Evolutionary conservation across 2,329 filamentous ascomycete genomes (phyloP), one percentile per base, ranked within the genome.

Genomic region (Botrytis fabae): DNA sequence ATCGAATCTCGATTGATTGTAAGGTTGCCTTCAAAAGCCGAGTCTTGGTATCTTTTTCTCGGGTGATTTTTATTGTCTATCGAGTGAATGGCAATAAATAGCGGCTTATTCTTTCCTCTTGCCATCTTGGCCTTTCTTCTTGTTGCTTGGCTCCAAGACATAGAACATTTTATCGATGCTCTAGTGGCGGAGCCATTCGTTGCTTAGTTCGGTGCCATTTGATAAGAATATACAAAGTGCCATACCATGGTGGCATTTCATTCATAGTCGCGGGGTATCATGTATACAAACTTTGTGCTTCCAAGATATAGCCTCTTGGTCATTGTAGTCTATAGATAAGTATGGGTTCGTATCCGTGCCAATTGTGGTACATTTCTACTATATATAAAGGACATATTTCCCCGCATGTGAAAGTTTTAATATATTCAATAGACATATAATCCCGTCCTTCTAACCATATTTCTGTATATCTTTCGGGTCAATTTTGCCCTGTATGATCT

Each of bases 111-210:
- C 40, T 40, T 46, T 18, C 14, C 38, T 44, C 42, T 61, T 18
- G 25, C 57, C 14, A 28, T 46, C 68, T 70, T 70, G 68, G 68
- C 51, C n/a, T 20, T 61, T 44, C n/a, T 32, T 22, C 8, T 61
- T 70, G 38, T 40, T 70, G n/a, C 54, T 61, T 42, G 66, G 48
- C 66, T n/a, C 66, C 51, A 69, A 68, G 64, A 68, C 25, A 48
- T 38, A 40, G 65, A 68, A 42, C 48, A 57, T 68, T 68, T 35
- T 25, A 6, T 38, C 35, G n/a, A 42, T 20, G 16, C 65, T 42
- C 48, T 68, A 57, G 35, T 42, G 65, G 16, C 40, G 35, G 51
- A n/a, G 48, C 35, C 40, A 42, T 68, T 68, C 35, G 28, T 68
- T 18, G 18, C 35, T 42, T 68, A 28, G 48, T 32, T 42, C 57